Percentiles rank a stretch among this genome's conserved stretches.
These are phyloP conservation scores for Dicorynia guianensis DNA, from an alignment of 306 rosid species.

Conservation along the genomic window DNA sequence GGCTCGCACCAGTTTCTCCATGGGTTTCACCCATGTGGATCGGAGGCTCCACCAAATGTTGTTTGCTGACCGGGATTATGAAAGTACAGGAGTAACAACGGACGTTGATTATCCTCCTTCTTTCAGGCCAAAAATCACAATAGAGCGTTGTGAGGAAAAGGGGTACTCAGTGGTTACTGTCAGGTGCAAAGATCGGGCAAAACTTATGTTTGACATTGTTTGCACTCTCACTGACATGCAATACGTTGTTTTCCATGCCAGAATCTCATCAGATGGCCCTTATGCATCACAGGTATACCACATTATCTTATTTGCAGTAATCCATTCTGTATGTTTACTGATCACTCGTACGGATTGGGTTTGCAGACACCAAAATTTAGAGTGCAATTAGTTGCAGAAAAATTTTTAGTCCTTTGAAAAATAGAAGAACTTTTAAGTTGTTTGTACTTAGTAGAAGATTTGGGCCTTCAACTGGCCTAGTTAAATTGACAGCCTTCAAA, in stretches of 20 bases:
- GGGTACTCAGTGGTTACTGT: conserved; percentile 79
- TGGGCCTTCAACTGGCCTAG: neutral
- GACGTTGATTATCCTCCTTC: conserved; percentile 56
- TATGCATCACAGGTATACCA: conserved; percentile 74
- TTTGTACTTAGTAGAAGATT: no score
- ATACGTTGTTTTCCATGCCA: conserved; percentile 85
- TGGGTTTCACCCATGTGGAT: conserved; percentile 81
- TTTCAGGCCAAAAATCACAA: conserved; percentile 68
- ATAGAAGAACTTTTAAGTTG: no score
- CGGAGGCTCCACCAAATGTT: conserved; percentile 82
- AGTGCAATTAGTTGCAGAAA: neutral
- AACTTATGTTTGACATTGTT: conserved; percentile 85
- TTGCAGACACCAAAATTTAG: neutral
- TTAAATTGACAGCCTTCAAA: neutral
- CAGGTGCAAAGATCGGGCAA: conserved; percentile 79
- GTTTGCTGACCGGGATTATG: conserved; percentile 83
- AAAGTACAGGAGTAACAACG: conserved; percentile 57
- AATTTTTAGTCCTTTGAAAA: no score
- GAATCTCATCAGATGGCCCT: conserved; percentile 77
- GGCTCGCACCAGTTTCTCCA: conserved; percentile 69
- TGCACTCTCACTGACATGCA: conserved; percentile 93
- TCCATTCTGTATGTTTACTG: neutral
- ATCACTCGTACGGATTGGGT: neutral
- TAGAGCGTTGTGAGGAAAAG: conserved; percentile 77
- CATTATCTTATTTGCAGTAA: neutral